These are phyloP conservation scores for Cajanus cajan DNA, from an alignment of 306 rosid genomes.

Conservation along the genomic window DNA sequence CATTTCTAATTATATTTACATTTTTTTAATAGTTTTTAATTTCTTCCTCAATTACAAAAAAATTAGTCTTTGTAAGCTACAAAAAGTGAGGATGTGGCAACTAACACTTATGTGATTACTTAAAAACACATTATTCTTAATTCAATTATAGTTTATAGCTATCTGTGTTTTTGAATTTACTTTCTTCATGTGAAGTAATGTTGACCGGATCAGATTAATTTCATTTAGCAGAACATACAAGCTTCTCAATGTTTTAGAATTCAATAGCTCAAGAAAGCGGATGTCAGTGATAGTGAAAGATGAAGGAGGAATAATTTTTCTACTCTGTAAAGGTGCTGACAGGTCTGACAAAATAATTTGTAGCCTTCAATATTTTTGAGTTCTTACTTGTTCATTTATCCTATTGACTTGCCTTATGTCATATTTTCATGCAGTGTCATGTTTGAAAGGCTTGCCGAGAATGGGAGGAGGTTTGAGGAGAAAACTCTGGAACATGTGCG, in stretches of 20 bases:
- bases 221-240: slow-evolving; percentile 53
- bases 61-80: not conserved
- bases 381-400: slow-evolving; percentile 22
- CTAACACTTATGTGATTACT: not conserved
- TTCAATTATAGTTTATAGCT: not conserved
- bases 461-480: slow-evolving; percentile 62
- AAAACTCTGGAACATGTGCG: slow-evolving; percentile 61
- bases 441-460: slow-evolving; percentile 69
- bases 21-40: not conserved
- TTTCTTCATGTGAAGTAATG: not conserved
- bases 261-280: slow-evolving; percentile 75
- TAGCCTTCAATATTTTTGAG: slow-evolving; percentile 11
- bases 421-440: slow-evolving; percentile 66
- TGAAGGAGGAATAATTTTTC: slow-evolving; percentile 57
- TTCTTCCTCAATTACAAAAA: not conserved
- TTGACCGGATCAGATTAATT: not conserved
- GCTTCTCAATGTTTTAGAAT: slow-evolving; percentile 82
- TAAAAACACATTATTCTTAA: not conserved
- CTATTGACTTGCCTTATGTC: slow-evolving; percentile 5
- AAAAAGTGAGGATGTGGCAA: not conserved
- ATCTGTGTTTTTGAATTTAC: not conserved
- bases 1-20: not conserved
- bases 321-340: slow-evolving; percentile 90
- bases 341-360: slow-evolving; percentile 46
- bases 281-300: slow-evolving; percentile 86